Evolutionary conservation across 805 yeast genomes (phyloP).

Genomic region (Jamesozyma hellenica): DNA sequence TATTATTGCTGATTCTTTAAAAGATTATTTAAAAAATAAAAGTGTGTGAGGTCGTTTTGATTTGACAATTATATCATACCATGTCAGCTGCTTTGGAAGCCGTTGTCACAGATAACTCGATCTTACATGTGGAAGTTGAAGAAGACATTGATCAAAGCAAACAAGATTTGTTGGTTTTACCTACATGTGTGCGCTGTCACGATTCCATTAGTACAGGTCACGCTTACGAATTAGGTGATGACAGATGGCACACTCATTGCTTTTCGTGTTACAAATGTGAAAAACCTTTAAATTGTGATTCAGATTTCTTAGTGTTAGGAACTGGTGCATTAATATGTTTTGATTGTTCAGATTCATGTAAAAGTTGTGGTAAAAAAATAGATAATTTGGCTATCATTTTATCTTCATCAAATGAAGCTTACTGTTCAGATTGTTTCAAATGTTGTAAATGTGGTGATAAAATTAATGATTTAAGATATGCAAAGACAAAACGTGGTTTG

Average conservation of each 20-base stretch:
- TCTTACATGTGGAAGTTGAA: too few species aligned
- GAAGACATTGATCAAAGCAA: too few species aligned
- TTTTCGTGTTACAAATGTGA: constrained; percentile 83
- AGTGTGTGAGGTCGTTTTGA: too few species aligned
- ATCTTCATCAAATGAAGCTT: constrained; percentile 93
- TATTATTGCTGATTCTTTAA: too few species aligned
- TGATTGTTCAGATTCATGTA: constrained; percentile 86
- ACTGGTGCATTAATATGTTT: constrained; percentile 87
- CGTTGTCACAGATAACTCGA: too few species aligned
- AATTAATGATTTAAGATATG: constrained; percentile 84
- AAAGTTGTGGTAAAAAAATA: constrained; percentile 76
- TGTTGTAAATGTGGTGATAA: constrained; percentile 83
- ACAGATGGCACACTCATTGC: constrained; percentile 92
- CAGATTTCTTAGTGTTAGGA: constrained; percentile 84
- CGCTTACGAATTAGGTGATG: constrained; percentile 89
- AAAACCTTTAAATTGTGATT: constrained; percentile 69
- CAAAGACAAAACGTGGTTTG: constrained; percentile 85
- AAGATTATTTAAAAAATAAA: too few species aligned
- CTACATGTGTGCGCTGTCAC: constrained; percentile 35
- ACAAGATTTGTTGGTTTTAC: constrained; percentile 5
- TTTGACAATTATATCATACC: too few species aligned
- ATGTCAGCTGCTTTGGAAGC: too few species aligned
- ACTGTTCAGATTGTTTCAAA: constrained; percentile 81
- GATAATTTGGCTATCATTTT: constrained; percentile 77
- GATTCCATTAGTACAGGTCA: constrained; percentile 73